Conservation (phyloP, 2,329 filamentous ascomycete species). For the Aspergillus intermedius region DNA sequence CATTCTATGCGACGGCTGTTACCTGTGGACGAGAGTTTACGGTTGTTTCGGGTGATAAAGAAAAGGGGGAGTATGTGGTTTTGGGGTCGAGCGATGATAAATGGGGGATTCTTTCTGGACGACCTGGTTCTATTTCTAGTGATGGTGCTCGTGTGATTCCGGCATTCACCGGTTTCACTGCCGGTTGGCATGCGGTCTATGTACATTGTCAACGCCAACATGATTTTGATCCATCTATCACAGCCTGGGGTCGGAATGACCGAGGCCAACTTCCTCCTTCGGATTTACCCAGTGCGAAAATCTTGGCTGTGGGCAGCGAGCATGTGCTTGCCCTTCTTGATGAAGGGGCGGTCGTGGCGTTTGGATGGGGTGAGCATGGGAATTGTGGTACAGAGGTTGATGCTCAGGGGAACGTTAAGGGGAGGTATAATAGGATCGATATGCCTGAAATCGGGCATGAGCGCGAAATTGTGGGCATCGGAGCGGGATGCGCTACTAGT, state of each 20-base stretch:
- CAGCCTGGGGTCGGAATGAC: conserved; percentile 77
- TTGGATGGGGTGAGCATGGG: conserved; percentile 97
- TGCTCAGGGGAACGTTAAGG: conserved; percentile 60
- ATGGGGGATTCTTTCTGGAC: conserved; percentile 56
- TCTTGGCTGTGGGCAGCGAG: conserved; percentile 80
- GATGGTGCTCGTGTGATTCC: conserved; percentile 29
- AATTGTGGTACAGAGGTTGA: conserved; percentile 73
- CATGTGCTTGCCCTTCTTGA: conserved; percentile 69
- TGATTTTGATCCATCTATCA: conserved; percentile 48
- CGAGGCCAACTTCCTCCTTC: conserved; percentile 70
- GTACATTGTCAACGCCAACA: conserved; percentile 47
- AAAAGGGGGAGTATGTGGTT: conserved; percentile 56
- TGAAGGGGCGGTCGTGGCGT: conserved; percentile 64
- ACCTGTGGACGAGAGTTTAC: conserved; percentile 85
- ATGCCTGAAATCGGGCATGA: conserved; percentile 54
- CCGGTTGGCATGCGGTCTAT: conserved; percentile 78
- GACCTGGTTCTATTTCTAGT: conserved; percentile 38
- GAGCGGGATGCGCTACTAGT: conserved; percentile 85
- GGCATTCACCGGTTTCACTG: conserved; percentile 58
- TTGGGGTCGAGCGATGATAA: conserved; percentile 63
- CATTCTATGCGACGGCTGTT: conserved; percentile 59
- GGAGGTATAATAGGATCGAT: conserved; percentile 60
- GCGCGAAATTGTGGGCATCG: conserved; percentile 54
- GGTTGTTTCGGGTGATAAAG: conserved; percentile 54
- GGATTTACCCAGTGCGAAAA: conserved; percentile 51